phyloP scores from a whole-genome alignment of 2,329 filamentous ascomycete species.

The Scytalidium lignicola region DNA sequence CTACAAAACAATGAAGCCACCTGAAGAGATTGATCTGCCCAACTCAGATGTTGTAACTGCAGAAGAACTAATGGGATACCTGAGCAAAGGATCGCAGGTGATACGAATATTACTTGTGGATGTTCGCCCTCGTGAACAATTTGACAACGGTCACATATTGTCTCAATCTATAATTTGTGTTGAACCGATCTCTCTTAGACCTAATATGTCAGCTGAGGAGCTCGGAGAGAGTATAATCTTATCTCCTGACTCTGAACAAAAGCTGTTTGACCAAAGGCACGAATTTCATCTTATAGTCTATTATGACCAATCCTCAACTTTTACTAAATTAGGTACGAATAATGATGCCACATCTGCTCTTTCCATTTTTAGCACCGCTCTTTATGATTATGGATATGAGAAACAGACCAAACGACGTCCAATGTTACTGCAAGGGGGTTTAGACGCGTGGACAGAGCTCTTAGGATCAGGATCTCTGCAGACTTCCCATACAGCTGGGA shows the following conservation, averaged over 20 bases:
- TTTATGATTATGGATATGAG: constrained; percentile 78
- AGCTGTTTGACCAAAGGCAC: constrained; percentile 65
- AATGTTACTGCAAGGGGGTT: constrained; percentile 73
- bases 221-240: constrained; percentile 66
- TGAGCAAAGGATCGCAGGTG: constrained; percentile 47
- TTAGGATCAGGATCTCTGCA: constrained; percentile 54
- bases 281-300: constrained; percentile 85
- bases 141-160: constrained; percentile 85
- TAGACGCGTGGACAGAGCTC: constrained; percentile 83
- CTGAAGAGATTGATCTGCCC: constrained; percentile 10
- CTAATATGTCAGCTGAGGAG: constrained; percentile 57
- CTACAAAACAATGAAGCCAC: not conserved
- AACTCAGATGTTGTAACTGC: constrained; percentile 33
- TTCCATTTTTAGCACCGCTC: constrained; percentile 68
- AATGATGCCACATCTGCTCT: constrained; percentile 45
- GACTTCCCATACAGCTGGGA: constrained; percentile 42
- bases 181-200: constrained; percentile 72
- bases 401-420: constrained; percentile 69
- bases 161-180: constrained; percentile 81
- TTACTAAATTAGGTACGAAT: constrained; percentile 33
- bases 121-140: constrained; percentile 72
- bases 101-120: constrained; percentile 78
- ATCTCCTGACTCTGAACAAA: constrained; percentile 68
- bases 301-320: constrained; percentile 66
- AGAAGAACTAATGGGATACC: constrained; percentile 65